Conservation (phyloP, 495 filamentous ascomycete species). For the Lophiotrema nucula region DNA sequence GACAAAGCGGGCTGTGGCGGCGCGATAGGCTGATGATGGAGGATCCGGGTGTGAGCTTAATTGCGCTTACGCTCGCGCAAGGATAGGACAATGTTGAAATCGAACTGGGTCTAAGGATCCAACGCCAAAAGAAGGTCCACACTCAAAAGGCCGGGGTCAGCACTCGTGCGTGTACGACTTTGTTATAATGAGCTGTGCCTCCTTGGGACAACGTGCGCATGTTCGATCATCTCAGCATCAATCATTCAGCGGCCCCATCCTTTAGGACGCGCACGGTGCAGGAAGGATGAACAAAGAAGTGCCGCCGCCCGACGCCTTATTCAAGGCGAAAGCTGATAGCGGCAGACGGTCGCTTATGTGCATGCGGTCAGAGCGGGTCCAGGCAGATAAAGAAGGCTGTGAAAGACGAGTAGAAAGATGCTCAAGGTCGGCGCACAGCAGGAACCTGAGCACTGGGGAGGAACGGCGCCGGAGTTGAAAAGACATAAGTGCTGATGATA, state of each 20-base stretch:
- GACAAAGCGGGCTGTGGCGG: conserved; percentile 12
- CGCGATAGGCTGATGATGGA: conserved; percentile 22
- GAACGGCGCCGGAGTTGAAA: conserved; percentile 26
- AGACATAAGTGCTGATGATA: conserved; percentile 20
- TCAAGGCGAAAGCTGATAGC: neutral
- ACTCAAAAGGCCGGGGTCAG: neutral
- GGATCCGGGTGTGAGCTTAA: conserved; percentile 29
- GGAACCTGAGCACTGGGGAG: neutral
- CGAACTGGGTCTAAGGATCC: neutral
- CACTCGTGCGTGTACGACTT: conserved; percentile 7
- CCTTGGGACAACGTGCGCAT: neutral
- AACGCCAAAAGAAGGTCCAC: neutral
- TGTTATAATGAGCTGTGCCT: conserved; percentile 6
- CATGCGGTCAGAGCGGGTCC: conserved; percentile 5
- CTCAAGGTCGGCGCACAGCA: neutral
- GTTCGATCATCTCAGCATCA: neutral
- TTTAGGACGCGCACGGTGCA: neutral
- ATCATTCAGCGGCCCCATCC: neutral
- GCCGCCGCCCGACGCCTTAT: neutral
- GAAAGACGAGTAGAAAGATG: neutral
- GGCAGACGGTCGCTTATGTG: neutral
- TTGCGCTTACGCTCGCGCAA: conserved; percentile 26
- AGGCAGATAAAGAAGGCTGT: conserved; percentile 7
- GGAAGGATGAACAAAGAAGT: neutral
- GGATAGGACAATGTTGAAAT: conserved; percentile 9